A percentile compares a stretch with the other conserved stretches of the same genome.
Conservation (phyloP, 2,329 filamentous ascomycete species). For the Cladophialophora yegresii region DNA sequence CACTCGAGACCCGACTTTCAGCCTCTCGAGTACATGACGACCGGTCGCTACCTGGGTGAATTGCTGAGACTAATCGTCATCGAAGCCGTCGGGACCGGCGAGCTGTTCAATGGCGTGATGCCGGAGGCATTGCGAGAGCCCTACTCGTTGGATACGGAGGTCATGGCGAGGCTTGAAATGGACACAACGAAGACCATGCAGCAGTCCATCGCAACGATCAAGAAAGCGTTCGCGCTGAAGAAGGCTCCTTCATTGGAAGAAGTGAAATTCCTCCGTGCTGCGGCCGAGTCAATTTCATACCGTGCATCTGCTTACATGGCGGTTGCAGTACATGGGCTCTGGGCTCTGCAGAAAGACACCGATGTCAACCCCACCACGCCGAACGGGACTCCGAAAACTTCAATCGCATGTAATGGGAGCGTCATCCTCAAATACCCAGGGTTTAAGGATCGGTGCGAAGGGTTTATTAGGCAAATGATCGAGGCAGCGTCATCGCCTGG, state of each 20-base stretch:
- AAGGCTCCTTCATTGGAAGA: slow-evolving; percentile 52
- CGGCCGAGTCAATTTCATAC: slow-evolving; percentile 57
- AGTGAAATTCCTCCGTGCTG: slow-evolving; percentile 56
- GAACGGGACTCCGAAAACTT: slow-evolving; percentile 39
- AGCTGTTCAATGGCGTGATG: slow-evolving; percentile 59
- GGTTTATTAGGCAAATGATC: slow-evolving; percentile 47
- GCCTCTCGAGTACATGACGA: slow-evolving; percentile 65
- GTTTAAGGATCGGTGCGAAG: slow-evolving; percentile 50
- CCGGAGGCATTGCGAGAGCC: slow-evolving; percentile 58
- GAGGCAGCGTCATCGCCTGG: slow-evolving; percentile 36
- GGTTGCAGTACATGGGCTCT: slow-evolving; percentile 63
- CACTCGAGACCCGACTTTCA: slow-evolving; percentile 64
- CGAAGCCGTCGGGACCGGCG: slow-evolving; percentile 59
- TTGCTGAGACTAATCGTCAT: slow-evolving; percentile 62
- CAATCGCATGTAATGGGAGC: slow-evolving; percentile 55
- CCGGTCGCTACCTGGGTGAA: slow-evolving; percentile 65
- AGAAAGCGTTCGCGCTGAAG: slow-evolving; percentile 54
- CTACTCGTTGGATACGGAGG: slow-evolving; percentile 62
- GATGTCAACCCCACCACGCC: slow-evolving; percentile 44
- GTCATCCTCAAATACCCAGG: slow-evolving; percentile 56
- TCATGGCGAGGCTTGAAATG: slow-evolving; percentile 59
- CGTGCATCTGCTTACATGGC: slow-evolving; percentile 65
- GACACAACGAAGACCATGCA: slow-evolving; percentile 45
- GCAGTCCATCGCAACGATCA: slow-evolving; percentile 50
- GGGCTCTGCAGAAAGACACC: slow-evolving; percentile 55